Conservation (phyloP, 495 filamentous ascomycete species). For the Umbilicaria muhlenbergii region DNA sequence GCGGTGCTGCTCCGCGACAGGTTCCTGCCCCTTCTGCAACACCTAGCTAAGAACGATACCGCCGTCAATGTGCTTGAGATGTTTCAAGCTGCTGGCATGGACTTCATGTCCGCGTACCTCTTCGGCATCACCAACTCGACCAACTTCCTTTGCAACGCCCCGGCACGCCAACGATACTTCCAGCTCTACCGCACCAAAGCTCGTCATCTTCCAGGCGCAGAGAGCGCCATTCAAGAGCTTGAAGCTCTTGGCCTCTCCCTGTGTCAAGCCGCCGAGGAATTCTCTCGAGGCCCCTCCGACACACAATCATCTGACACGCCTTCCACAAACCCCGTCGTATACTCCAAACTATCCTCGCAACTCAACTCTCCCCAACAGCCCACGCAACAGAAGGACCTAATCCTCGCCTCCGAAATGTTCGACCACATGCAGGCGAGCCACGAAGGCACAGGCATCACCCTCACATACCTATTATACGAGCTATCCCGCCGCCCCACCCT, state of each 20-base stretch:
- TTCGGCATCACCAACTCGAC: slow-evolving; percentile 36
- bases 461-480: slow-evolving; percentile 58
- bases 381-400: neutral
- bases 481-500: slow-evolving; percentile 40
- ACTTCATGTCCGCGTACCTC: slow-evolving; percentile 29
- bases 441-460: slow-evolving; percentile 57
- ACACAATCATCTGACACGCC: slow-evolving; percentile 6
- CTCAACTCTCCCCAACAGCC: neutral
- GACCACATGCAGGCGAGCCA: slow-evolving; percentile 43
- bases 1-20: slow-evolving; percentile 43
- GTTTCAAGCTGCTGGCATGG: slow-evolving; percentile 21
- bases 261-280: slow-evolving; percentile 34
- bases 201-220: slow-evolving; percentile 13
- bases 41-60: neutral
- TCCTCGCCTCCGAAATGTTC: neutral
- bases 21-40: slow-evolving; percentile 38
- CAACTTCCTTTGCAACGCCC: slow-evolving; percentile 31
- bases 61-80: slow-evolving; percentile 21
- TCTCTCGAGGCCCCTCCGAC: slow-evolving; percentile 8
- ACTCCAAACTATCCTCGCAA: neutral
- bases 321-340: slow-evolving; percentile 1
- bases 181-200: slow-evolving; percentile 27
- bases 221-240: slow-evolving; percentile 48
- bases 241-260: slow-evolving; percentile 46
- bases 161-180: slow-evolving; percentile 33